Conservation (phyloP, 192 early-diverging fungal genomes). For the Piromyces finnis region DNA sequence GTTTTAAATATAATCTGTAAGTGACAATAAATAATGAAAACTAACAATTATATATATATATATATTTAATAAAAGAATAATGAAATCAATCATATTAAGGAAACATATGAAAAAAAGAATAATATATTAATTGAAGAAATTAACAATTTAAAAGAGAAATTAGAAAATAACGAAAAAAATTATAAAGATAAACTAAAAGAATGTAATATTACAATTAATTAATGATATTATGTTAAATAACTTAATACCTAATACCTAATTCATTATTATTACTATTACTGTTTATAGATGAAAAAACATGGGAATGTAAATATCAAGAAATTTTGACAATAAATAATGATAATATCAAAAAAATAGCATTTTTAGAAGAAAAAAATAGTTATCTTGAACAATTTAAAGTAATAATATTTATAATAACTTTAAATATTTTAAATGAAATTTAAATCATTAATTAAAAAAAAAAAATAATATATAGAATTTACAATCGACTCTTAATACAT, state of each 20-base stretch:
- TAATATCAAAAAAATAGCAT: background rate
- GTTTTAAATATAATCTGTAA: background rate
- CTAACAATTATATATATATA: too few relatives aligned
- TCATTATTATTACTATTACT: too few relatives aligned
- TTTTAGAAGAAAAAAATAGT: background rate
- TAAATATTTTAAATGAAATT: too few relatives aligned
- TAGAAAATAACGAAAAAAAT: background rate
- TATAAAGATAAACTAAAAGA: background rate
- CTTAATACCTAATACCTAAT: too few relatives aligned
- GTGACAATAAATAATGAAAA: too few relatives aligned
- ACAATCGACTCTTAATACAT: too few relatives aligned
- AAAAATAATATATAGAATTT: background rate
- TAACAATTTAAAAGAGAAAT: background rate
- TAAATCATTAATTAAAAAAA: too few relatives aligned
- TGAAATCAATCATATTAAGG: background rate
- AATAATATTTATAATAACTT: too few relatives aligned
- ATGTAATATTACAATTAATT: background rate
- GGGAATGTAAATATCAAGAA: background rate
- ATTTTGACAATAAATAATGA: background rate
- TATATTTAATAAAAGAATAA: background rate
- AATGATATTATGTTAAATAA: too few relatives aligned
- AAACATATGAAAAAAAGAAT: background rate
- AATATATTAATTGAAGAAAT: background rate
- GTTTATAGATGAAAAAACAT: background rate
- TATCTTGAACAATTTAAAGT: background rate